Base-by-base conservation (phyloP, 257 asterid species). In the Ophiorrhiza pumila region DNA sequence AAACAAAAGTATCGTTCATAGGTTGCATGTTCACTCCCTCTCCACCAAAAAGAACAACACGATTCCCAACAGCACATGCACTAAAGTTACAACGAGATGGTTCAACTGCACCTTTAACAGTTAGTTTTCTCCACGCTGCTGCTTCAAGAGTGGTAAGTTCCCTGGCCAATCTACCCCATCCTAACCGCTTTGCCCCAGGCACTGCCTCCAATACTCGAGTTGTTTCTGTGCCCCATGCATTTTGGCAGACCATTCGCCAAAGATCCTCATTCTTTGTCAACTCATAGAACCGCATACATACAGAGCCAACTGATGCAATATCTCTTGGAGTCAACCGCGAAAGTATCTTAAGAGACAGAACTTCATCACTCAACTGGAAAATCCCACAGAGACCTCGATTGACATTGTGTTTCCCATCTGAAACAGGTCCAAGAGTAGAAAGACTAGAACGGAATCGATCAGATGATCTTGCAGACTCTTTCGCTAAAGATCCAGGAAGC, bases 1-100 rank as follows among this genome's bases (percentile, higher is more conserved):
- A 74, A 46, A 93, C 97, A 59, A 93, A 93, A 1, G 97, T 89
- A 80, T 93, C 98, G 23, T 93, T 93, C 96, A 89, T 86, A 55
- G 97, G 98, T 76, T 93, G 93, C 98, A 93, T 93, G 83, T 93
- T 93, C 45, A 93, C 98, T 52, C 98, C 97, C 84, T 93, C 98
- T 59, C 98, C 98, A 31, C 98, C 98, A 67, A 93, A 93, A 45
- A 93, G 90, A 64, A 93, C 92, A 57, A 93, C 96, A 4, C 96
- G 93, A 49, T 93, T 89, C 63, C 98, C 98, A 66, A 91, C 97
- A 10, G 97, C 96, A 82, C 98, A 93, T 13, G 97, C 97, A 75
- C 97, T 93, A 80, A 93, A 93, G 83, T 93, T 93, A 88, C 98
- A 93, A 43, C 96, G 97, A 8, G 97, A 93, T 56, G 97, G 98